Conservation (phyloP, 2,329 filamentous ascomycete genomes). For the Lachnellula arida region DNA sequence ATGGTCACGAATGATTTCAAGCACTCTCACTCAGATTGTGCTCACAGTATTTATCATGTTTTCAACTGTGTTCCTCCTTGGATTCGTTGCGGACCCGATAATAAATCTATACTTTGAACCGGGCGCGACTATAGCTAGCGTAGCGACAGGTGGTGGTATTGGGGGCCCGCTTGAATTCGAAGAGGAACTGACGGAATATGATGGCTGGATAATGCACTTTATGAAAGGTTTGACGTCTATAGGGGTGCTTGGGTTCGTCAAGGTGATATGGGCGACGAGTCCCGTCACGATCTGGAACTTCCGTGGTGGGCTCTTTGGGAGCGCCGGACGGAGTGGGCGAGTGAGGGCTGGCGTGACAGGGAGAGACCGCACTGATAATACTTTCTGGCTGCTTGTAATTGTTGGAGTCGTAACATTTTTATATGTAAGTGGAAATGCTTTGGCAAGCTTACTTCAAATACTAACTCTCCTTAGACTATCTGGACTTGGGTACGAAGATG, state of each 20-base stretch:
- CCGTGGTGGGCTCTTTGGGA: conserved; percentile 52
- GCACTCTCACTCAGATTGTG: conserved; percentile 58
- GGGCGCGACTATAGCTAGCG: conserved; percentile 51
- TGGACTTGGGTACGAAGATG: conserved; percentile 77
- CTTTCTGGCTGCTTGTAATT: conserved; percentile 74
- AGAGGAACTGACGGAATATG: conserved; percentile 41
- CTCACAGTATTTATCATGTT: conserved; percentile 71
- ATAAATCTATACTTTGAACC: conserved; percentile 86
- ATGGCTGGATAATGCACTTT: conserved; percentile 77
- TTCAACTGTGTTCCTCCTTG: conserved; percentile 71
- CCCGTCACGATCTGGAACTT: conserved; percentile 76
- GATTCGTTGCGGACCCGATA: conserved; percentile 89
- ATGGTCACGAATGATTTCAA: conserved; percentile 67
- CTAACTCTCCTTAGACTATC: conserved; percentile 51
- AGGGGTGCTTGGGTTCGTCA: conserved; percentile 79
- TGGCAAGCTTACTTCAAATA: background rate
- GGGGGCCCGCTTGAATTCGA: conserved; percentile 37
- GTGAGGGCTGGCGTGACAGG: conserved; percentile 45
- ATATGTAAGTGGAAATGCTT: conserved; percentile 50
- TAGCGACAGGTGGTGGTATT: conserved; percentile 33
- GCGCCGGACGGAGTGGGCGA: conserved; percentile 46
- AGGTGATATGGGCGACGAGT: conserved; percentile 68
- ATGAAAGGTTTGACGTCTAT: conserved; percentile 86
- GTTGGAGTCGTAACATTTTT: conserved; percentile 79
- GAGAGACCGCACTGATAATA: conserved; percentile 69